Evolutionary conservation across 305 asterid species (phyloP).

Genomic region (Solanum hybrid): DNA sequence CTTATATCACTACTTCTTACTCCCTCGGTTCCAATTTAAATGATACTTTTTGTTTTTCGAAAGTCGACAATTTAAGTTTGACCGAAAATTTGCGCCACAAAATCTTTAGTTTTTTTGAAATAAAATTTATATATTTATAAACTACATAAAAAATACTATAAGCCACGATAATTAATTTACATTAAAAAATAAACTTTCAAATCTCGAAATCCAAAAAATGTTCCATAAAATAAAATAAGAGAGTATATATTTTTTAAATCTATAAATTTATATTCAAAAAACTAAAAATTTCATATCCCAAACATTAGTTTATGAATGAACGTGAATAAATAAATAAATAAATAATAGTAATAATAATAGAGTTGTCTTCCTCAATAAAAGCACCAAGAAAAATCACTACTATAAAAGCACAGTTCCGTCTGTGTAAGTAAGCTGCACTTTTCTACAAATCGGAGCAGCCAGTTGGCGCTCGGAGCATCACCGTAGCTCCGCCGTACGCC

Average conservation of each 20-base stretch:
- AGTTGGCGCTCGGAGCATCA: not conserved
- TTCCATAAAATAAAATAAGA: too few species aligned
- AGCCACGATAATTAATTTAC: accelerated
- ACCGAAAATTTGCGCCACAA: accelerated
- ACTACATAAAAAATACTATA: too few species aligned
- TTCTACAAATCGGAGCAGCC: not conserved
- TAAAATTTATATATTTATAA: too few species aligned
- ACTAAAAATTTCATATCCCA: not conserved
- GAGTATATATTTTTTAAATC: too few species aligned
- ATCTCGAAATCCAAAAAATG: too few species aligned
- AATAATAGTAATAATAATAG: not conserved
- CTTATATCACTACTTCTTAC: not conserved
- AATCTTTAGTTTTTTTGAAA: too few species aligned
- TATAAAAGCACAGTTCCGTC: not conserved
- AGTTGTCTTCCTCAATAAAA: not conserved
- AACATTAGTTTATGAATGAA: too few species aligned
- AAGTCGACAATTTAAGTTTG: too few species aligned
- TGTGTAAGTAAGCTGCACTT: not conserved
- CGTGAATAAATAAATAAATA: not conserved
- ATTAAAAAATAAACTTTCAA: too few species aligned
- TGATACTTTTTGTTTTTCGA: accelerated
- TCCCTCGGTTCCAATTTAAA: not conserved
- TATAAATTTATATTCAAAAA: too few species aligned
- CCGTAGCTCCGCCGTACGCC: not conserved
- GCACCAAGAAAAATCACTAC: not conserved